Conservation (phyloP, 345 rosid species). For the Boechera retrofracta region DNA sequence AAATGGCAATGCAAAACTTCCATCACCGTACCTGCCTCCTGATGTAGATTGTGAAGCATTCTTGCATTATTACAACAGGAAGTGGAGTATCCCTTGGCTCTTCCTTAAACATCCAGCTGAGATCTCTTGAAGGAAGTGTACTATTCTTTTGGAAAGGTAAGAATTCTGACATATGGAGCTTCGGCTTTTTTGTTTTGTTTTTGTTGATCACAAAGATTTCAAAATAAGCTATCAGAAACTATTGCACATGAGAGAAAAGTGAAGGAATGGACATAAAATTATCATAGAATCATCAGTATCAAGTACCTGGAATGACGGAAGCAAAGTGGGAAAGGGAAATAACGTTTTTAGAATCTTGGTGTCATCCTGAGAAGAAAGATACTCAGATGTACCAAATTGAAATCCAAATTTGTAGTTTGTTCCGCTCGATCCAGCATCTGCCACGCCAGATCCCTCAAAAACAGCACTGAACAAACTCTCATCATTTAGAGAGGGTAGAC, state of each 20-base stretch:
- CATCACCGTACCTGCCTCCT: constrained; percentile 72
- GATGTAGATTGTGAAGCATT: constrained; percentile 73
- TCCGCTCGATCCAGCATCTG: constrained; percentile 51
- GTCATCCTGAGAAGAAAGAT: constrained; percentile 65
- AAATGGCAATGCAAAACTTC: constrained; percentile 23
- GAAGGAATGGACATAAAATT: constrained; percentile 22
- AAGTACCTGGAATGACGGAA: constrained; percentile 82
- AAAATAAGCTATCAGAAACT: constrained; percentile 22
- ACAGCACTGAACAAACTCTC: constrained; percentile 66
- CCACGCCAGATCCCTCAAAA: constrained; percentile 51
- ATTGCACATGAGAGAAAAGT: constrained; percentile 19
- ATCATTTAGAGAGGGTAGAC: constrained; percentile 83
- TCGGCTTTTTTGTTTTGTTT: constrained; percentile 58
- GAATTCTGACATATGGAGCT: constrained; percentile 62
- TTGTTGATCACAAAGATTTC: constrained; percentile 32
- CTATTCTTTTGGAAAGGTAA: constrained; percentile 90
- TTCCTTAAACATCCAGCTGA: constrained; percentile 67
- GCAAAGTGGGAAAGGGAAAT: constrained; percentile 93
- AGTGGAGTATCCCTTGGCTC: constrained; percentile 71
- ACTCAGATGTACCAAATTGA: constrained; percentile 66
- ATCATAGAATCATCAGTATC: constrained; percentile 28
- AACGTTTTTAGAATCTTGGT: constrained; percentile 63
- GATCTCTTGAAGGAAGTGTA: constrained; percentile 81
- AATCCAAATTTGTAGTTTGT: constrained; percentile 80
- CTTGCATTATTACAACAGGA: constrained; percentile 86